phyloP scores from a whole-genome alignment of 805 yeast species.

The Clavispora santaluciae region DNA sequence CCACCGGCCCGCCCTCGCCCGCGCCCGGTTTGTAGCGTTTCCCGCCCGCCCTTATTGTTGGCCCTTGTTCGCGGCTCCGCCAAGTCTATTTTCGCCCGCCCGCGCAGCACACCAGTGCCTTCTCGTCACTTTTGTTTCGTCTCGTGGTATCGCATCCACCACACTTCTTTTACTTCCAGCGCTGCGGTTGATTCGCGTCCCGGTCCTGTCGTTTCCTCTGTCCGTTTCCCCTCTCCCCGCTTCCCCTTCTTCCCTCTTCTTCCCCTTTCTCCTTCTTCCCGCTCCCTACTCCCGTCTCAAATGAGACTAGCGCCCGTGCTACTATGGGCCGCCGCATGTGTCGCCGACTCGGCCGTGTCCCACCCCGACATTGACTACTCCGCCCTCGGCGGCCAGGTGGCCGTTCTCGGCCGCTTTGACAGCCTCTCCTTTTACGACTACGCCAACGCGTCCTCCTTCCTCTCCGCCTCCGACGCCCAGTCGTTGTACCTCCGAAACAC shows the following conservation, averaged over 20 bases:
- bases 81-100: background rate
- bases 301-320: background rate
- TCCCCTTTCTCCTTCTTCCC: background rate
- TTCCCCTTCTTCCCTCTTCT: background rate
- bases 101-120: background rate
- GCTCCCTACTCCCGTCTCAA: too few species aligned
- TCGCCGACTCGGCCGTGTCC: slow-evolving; percentile 1
- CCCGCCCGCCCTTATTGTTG: background rate
- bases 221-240: background rate
- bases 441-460: slow-evolving; percentile 14
- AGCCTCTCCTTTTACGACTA: slow-evolving; percentile 14
- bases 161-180: background rate
- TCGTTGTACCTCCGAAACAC: slow-evolving; percentile 12
- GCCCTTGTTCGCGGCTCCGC: too few species aligned
- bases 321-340: background rate
- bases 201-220: background rate
- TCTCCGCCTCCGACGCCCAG: slow-evolving; percentile 6
- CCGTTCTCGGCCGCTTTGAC: slow-evolving; percentile 14
- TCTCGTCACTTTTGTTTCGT: background rate
- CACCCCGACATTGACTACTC: slow-evolving; percentile 13
- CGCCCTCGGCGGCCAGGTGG: slow-evolving; percentile 14
- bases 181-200: background rate
- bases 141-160: background rate
- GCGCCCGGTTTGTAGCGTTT: background rate
- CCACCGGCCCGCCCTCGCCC: background rate